Percentiles rank a stretch among this genome's conserved stretches.
phyloP scores from a whole-genome alignment of 2,329 filamentous ascomycete genomes.

The Exophiala sp. region DNA sequence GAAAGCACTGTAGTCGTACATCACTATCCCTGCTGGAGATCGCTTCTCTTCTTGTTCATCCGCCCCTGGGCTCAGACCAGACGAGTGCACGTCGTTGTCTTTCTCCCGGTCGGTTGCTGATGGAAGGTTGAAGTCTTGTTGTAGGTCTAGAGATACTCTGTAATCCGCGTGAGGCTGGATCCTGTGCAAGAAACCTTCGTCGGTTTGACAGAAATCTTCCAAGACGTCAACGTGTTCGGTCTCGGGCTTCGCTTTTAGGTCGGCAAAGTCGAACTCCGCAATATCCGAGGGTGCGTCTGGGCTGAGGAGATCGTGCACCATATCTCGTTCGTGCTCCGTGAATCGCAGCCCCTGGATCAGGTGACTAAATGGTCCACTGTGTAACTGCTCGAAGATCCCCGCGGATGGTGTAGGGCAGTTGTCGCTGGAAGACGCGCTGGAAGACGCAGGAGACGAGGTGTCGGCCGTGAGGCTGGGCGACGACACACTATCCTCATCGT shows the following conservation, averaged over 20 bases:
- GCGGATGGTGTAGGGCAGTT: slow-evolving; percentile 13
- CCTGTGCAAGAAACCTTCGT: slow-evolving; percentile 3
- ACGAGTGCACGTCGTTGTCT: slow-evolving; percentile 20
- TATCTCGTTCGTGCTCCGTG: slow-evolving; percentile 21
- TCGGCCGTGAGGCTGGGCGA: slow-evolving; percentile 18
- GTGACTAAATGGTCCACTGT: slow-evolving; percentile 14
- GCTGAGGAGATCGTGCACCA: slow-evolving; percentile 20
- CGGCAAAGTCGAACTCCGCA: background rate
- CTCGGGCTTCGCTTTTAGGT: background rate
- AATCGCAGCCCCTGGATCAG: slow-evolving; percentile 19
- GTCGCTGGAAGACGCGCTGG: slow-evolving; percentile 5
- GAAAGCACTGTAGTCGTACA: slow-evolving; percentile 13
- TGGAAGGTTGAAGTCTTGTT: background rate
- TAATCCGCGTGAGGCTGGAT: slow-evolving; percentile 1
- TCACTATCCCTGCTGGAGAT: slow-evolving; percentile 11
- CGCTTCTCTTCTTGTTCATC: slow-evolving; percentile 4
- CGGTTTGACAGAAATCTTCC: slow-evolving; percentile 4
- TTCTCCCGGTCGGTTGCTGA: background rate
- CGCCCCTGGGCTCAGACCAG: slow-evolving; percentile 14
- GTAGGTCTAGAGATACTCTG: background rate
- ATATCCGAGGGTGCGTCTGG: background rate
- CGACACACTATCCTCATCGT: slow-evolving; percentile 10
- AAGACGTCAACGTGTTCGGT: background rate
- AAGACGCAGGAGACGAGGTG: slow-evolving; percentile 11
- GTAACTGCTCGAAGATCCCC: slow-evolving; percentile 14